Evolutionary conservation across 208 protist genomes (phyloP).

Genomic region (Crithidia expoeki): DNA sequence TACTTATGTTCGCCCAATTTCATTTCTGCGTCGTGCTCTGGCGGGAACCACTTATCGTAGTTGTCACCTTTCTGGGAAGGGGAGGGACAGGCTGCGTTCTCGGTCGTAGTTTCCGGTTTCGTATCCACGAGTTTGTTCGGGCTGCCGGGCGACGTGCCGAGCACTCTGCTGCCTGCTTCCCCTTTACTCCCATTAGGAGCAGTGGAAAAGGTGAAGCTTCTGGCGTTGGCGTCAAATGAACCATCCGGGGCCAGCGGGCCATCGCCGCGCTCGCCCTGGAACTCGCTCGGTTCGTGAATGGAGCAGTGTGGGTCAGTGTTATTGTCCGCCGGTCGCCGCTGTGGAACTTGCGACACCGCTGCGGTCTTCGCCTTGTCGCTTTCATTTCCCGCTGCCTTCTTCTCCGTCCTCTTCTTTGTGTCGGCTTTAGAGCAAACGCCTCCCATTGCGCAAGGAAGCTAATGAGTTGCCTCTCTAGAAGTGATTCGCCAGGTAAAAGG

Average conservation of each 20-base stretch:
- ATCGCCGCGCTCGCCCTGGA: not conserved
- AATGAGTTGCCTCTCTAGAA: too few relatives aligned
- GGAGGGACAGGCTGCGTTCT: not conserved
- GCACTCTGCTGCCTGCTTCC: too few relatives aligned
- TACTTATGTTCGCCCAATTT: constrained; percentile 28
- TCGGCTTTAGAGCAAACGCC: constrained; percentile 19
- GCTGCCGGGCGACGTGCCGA: not conserved
- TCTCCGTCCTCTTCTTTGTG: constrained; percentile 15
- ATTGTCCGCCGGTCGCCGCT: not conserved
- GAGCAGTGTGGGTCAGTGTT: not conserved
- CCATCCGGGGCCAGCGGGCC: too few relatives aligned
- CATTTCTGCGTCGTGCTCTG: constrained; percentile 27
- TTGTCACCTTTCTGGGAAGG: not conserved
- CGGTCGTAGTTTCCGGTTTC: not conserved
- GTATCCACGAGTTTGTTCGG: not conserved
- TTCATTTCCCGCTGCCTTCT: not conserved
- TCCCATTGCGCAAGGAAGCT: constrained; percentile 26
- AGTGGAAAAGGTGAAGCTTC: not conserved
- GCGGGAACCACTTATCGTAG: constrained; percentile 25
- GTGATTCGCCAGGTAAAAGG: too few relatives aligned
- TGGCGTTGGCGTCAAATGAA: too few relatives aligned
- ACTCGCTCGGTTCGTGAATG: not conserved
- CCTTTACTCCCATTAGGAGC: not conserved
- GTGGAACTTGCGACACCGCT: not conserved
- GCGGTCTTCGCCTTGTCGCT: not conserved